Evolutionary conservation across 441 rosid species (phyloP).

Genomic region (Brassica balearica): DNA sequence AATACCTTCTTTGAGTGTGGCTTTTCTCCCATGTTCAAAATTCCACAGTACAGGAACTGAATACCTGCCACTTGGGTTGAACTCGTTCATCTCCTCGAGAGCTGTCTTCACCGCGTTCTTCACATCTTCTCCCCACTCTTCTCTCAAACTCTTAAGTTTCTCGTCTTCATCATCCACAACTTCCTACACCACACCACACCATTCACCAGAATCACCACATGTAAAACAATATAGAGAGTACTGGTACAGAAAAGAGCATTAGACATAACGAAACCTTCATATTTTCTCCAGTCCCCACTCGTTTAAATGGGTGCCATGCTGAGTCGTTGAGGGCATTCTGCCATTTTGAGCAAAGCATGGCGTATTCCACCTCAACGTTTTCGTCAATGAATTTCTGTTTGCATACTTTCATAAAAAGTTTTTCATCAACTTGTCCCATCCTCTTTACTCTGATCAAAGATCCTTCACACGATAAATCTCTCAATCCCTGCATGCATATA

Average conservation of each 20-base stretch:
- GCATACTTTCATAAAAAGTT: neutral
- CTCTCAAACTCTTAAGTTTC: neutral
- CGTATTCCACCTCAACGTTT: neutral
- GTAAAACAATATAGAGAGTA: neutral
- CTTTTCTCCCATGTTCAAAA: conserved; percentile 7
- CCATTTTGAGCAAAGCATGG: neutral
- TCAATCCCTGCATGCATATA: neutral
- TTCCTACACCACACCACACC: neutral
- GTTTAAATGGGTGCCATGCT: neutral
- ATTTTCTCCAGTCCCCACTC: neutral
- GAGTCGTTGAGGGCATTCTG: neutral
- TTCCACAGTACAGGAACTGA: neutral
- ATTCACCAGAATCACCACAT: neutral
- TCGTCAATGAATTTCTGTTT: neutral
- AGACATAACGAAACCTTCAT: neutral
- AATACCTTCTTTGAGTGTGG: conserved; percentile 1
- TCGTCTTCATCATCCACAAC: conserved; percentile 1
- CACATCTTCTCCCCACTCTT: neutral
- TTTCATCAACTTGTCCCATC: conserved; percentile 1
- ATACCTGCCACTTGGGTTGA: neutral
- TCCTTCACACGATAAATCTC: neutral
- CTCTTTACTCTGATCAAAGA: neutral
- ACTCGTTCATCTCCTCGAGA: neutral
- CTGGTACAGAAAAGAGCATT: neutral
- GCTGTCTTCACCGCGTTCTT: neutral